Evolutionary conservation across 768 basidiomycete species (phyloP).

Genomic region (Porpolomopsis calyptriformis): DNA sequence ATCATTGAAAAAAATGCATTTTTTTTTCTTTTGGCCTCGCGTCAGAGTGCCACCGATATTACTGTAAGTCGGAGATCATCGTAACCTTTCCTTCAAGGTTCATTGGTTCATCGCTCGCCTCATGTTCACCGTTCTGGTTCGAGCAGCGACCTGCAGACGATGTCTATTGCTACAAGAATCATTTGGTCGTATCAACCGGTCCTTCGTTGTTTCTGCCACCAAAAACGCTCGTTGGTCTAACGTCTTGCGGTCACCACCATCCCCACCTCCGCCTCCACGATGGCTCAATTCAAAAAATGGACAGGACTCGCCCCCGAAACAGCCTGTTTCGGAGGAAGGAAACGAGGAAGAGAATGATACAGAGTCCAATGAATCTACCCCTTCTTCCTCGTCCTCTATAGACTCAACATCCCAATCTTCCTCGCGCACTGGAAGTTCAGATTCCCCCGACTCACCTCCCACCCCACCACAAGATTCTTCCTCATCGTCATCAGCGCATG

Average conservation of each 20-base stretch:
- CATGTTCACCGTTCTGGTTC: neutral
- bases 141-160: neutral
- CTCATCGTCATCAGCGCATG: conserved; percentile 24
- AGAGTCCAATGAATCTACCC: conserved; percentile 18
- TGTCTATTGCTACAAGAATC: no score
- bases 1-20: no score
- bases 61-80: no score
- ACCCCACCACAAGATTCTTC: conserved; percentile 21
- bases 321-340: conserved; percentile 11
- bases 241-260: neutral
- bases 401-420: conserved; percentile 23
- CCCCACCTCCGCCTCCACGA: conserved; percentile 9
- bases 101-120: neutral
- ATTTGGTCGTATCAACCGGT: neutral
- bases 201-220: neutral
- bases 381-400: conserved; percentile 10
- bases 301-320: conserved; percentile 14
- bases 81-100: no score
- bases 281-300: conserved; percentile 28
- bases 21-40: no score
- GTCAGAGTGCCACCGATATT: no score
- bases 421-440: conserved; percentile 17
- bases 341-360: conserved; percentile 17
- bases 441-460: conserved; percentile 16
- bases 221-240: neutral